Evolutionary conservation across 2,329 filamentous ascomycete genomes (phyloP), one percentile per base, ranked within the genome.

Genomic region (Trichoderma polysporum): DNA sequence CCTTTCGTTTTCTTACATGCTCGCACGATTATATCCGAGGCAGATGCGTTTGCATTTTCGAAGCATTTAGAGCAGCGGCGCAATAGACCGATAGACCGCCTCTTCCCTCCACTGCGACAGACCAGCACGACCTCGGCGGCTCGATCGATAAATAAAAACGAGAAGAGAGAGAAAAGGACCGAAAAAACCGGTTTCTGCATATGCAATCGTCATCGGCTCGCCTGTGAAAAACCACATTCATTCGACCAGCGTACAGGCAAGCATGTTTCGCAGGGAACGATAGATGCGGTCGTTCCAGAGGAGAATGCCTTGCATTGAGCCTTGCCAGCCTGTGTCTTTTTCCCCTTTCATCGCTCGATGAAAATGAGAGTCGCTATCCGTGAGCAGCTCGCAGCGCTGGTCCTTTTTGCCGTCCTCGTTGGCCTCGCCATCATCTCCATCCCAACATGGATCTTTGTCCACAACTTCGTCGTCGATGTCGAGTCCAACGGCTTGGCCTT

Each of bases 331-430:
- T 25, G 45, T 17, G 29, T 37, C 19, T 37, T 33, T 29, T 12
- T 50, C 37, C 15, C 49, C 47, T 13, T 53, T 19, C 33, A 45
- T 66, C 64, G 25, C 47, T 25, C 47, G 45, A 50, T 19, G 37
- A 68, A 65, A 69, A 94, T 97, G 92, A 88, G 93, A 78, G 88
- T 97, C 77, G 90, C 91, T 67, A 97, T 97, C 74, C 87, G 93
- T 72, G 90, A 94, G 80, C 94, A 97, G 85, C 85, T 97, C 73
- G 92, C 88, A 71, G 84, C 89, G 77, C 84, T 97, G 70, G 92
- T 97, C 74, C 82, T 95, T 70, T 75, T 92, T 68, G 88, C 91
- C 68, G 89, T 92, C 57, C 85, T 96, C 66, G 81, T 91, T 66
- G 89, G 90, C 63, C 85, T 97, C 69, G 88, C 90, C 65, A 88